These are phyloP conservation scores for Arthrobotrys iridis DNA, from an alignment of 2,329 filamentous ascomycete genomes.

Conservation along the genomic window DNA sequence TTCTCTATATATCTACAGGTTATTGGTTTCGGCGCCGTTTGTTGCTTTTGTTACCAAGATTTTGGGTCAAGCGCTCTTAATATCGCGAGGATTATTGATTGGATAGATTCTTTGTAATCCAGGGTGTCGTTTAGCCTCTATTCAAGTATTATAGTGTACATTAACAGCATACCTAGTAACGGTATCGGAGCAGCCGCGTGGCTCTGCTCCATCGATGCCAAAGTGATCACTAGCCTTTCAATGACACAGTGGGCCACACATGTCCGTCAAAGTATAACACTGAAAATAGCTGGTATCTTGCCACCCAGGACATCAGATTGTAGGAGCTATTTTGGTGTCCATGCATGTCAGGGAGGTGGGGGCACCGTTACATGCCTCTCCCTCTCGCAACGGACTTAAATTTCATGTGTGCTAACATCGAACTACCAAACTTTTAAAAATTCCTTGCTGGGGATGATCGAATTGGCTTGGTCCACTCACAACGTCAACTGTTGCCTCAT, in stretches of 20 bases:
- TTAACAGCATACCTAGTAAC: conserved; percentile 23
- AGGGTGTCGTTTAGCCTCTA: conserved; percentile 9
- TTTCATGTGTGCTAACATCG: background rate
- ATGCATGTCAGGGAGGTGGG: conserved; percentile 23
- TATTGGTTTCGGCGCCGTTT: conserved; percentile 42
- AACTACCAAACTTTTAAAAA: background rate
- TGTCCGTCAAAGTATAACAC: conserved; percentile 6
- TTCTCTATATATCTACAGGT: conserved; percentile 27
- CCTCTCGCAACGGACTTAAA: conserved; percentile 1
- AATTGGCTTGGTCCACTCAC: too few relatives aligned
- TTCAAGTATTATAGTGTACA: conserved; percentile 21
- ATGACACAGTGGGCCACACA: background rate
- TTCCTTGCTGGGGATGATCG: background rate
- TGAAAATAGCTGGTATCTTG: conserved; percentile 5
- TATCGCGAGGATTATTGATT: conserved; percentile 28
- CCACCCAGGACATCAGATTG: background rate
- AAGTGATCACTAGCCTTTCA: background rate
- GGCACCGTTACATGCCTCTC: background rate
- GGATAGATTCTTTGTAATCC: conserved; percentile 39
- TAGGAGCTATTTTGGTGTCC: background rate
- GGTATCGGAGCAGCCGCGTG: conserved; percentile 4
- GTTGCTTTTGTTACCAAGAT: conserved; percentile 25
- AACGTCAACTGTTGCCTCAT: conserved; percentile 15
- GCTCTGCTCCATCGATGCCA: background rate
- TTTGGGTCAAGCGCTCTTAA: conserved; percentile 42